Percentiles rank a stretch among this genome's conserved stretches.
Conservation (phyloP, 108 stramenopile species). For the Skeletonema marinoi region DNA sequence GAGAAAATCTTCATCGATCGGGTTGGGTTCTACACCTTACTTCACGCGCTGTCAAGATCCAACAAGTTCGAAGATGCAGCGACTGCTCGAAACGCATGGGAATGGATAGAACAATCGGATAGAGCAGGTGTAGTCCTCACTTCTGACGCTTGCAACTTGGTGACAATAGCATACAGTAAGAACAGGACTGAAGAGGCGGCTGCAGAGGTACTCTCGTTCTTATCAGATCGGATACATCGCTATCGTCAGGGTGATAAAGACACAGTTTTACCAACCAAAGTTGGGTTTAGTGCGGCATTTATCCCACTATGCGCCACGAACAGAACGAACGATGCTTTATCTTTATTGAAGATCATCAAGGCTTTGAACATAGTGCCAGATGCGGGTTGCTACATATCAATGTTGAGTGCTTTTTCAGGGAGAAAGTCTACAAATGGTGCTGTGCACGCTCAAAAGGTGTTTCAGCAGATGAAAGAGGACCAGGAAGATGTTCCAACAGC, state of each 20-base stretch:
- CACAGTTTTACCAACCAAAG: conserved; percentile 35
- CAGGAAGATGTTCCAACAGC: conserved; percentile 6
- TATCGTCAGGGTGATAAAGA: conserved; percentile 14
- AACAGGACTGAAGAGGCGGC: conserved; percentile 20
- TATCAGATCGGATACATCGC: conserved; percentile 24
- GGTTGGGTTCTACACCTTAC: conserved; percentile 27
- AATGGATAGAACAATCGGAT: conserved; percentile 35
- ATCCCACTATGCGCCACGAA: conserved; percentile 12
- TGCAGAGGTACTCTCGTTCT: conserved; percentile 19
- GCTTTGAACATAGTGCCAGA: conserved; percentile 27
- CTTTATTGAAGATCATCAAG: conserved; percentile 27
- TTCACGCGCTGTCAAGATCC: conserved; percentile 28
- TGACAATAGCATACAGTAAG: conserved; percentile 36
- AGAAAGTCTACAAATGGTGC: conserved; percentile 21
- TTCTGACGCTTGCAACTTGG: conserved; percentile 41
- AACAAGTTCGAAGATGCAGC: conserved; percentile 33
- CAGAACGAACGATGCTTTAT: conserved; percentile 31
- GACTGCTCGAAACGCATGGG: conserved; percentile 30
- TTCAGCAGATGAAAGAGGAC: conserved; percentile 25
- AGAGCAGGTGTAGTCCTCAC: conserved; percentile 12
- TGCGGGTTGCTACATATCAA: conserved; percentile 31
- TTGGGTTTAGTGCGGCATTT: conserved; percentile 36
- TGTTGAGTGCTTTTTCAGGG: conserved; percentile 23
- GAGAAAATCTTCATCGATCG: conserved; percentile 20
- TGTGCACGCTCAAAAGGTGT: conserved; percentile 22